Percentiles rank a stretch among this genome's conserved stretches.
These are phyloP conservation scores for Pseudevernia furfuracea DNA, from an alignment of 495 filamentous ascomycete species.

Conservation along the genomic window DNA sequence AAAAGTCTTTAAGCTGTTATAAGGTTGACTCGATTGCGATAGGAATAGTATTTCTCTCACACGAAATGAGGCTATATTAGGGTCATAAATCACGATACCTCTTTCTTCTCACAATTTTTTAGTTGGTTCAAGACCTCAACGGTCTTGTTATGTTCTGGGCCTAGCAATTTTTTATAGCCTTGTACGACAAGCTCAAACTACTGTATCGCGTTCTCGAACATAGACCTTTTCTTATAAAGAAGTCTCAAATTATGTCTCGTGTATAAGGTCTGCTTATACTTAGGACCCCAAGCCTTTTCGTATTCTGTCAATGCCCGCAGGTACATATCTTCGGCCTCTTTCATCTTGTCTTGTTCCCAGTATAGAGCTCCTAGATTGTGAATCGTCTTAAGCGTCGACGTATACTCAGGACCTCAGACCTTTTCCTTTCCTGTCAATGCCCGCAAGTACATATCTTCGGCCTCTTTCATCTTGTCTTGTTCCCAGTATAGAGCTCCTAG, in stretches of 20 bases:
- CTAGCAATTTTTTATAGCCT: not conserved
- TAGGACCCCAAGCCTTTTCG: no score
- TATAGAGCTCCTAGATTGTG: no score
- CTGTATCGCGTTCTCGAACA: not conserved
- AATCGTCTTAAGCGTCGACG: no score
- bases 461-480: no score
- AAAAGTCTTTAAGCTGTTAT: not conserved
- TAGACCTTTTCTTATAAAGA: not conserved
- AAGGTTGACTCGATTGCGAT: not conserved
- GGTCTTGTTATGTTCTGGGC: not conserved
- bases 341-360: no score
- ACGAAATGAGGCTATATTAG: not conserved
- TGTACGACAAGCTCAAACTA: not conserved
- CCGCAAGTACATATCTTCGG: no score
- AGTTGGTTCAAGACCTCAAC: not conserved
- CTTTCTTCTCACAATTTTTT: not conserved
- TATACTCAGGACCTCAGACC: no score
- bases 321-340: no score
- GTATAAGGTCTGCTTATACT: not conserved
- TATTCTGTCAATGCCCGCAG: no score
- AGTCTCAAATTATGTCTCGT: not conserved
- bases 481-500: no score
- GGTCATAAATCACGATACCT: not conserved
- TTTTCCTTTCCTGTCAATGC: no score
- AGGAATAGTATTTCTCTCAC: not conserved